phyloP scores from a whole-genome alignment of 1,139 yeast genomes.

The Scheffersomyces stambukii region DNA sequence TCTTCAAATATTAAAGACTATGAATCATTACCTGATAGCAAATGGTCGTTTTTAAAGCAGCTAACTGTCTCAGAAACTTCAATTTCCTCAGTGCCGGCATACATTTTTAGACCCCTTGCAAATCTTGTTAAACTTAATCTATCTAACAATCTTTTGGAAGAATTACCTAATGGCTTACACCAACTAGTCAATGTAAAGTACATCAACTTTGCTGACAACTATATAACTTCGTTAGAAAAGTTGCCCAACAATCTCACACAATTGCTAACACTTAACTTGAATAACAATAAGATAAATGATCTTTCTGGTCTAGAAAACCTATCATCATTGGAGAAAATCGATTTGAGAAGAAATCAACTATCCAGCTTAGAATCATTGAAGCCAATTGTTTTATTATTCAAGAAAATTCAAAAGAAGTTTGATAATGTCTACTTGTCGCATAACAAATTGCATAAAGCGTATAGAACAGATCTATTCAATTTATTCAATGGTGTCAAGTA shows the following conservation, averaged over 20 bases:
- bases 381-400: slow-evolving; percentile 36
- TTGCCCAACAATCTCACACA: slow-evolving; percentile 39
- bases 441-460: slow-evolving; percentile 46
- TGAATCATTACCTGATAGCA: slow-evolving; percentile 30
- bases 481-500: slow-evolving; percentile 50
- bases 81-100: slow-evolving; percentile 40
- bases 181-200: slow-evolving; percentile 48
- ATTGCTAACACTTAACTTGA: slow-evolving; percentile 49
- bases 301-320: slow-evolving; percentile 50
- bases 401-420: slow-evolving; percentile 25
- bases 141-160: slow-evolving; percentile 48
- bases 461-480: slow-evolving; percentile 53
- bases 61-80: slow-evolving; percentile 55
- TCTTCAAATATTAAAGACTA: slow-evolving; percentile 11
- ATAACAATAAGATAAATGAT: slow-evolving; percentile 46
- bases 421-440: slow-evolving; percentile 35
- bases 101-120: slow-evolving; percentile 45
- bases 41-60: slow-evolving; percentile 56
- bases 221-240: slow-evolving; percentile 34
- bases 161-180: slow-evolving; percentile 50
- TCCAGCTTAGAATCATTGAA: slow-evolving; percentile 21
- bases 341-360: slow-evolving; percentile 51
- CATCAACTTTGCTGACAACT: slow-evolving; percentile 55
- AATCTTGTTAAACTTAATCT: slow-evolving; percentile 55
- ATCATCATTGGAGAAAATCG: slow-evolving; percentile 47